Base-by-base conservation (phyloP, 495 filamentous ascomycete species). In the Penicillium riverlandense region DNA sequence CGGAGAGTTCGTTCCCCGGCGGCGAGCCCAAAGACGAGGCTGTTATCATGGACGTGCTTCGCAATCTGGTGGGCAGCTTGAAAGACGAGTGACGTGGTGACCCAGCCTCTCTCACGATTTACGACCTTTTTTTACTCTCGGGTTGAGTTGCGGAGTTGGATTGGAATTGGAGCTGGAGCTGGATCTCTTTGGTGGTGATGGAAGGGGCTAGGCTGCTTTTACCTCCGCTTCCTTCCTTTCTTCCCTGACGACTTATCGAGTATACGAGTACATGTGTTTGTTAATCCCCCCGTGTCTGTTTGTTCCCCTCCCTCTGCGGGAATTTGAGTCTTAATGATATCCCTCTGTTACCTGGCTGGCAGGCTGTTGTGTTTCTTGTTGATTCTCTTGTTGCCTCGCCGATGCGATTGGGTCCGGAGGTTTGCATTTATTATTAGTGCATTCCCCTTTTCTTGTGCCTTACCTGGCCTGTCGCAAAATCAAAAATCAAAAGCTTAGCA, bases 21-120 rank as follows among this genome's bases (percentile, higher is more conserved):
- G 69, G 69, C 11, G 69, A 71, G 44, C 67, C 69, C 9, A 67
- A 69, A 35, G 69, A 73, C 44, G 69, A 73, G 51, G 63, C 59
- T 11, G 69, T 73, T 40, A 65, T 73, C 50, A 50, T 70, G 46
- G 63, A 70, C 48, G 66, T 67, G 15, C 61, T 73, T 13, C 53
- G 61, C 30, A 66, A 63, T 41, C 41, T 73, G 52, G 65, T 73
- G 35, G 63, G 59, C 36, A 67, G 67, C 38, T 39, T 73, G 37
- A 67, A 67, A 44, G 66, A 62, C 8, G 57, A 65, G 40, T 66
- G 54, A 52, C 27, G 14, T 16, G 22, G 32, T 16, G 32, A 7
- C 8, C n/a, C 32, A 29, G 27, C 29, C 27, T 49, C 28, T 49
- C 12, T 45, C 43, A 45, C 35, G 43, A 39, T 32, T 45, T 30